These are phyloP conservation scores for Linnemannia exigua DNA, from an alignment of 192 early-diverging fungal species.

Conservation along the genomic window DNA sequence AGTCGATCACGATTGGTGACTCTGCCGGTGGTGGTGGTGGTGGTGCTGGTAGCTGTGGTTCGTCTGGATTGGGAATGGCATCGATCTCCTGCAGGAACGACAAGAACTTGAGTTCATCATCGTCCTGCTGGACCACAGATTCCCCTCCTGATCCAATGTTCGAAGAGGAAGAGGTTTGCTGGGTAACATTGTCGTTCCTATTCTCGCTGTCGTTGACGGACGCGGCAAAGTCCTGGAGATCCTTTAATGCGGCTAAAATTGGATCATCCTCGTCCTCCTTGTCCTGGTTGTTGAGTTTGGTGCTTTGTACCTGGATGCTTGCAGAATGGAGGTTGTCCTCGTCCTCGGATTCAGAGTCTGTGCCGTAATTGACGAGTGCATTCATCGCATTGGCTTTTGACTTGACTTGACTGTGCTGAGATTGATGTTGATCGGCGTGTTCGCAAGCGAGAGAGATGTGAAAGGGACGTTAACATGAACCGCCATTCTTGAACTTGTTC, in stretches of 20 bases:
- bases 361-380: constrained; percentile 34
- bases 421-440: neutral
- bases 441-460: neutral
- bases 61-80: constrained; percentile 22
- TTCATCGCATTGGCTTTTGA: constrained; percentile 21
- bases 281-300: neutral
- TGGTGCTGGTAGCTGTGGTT: constrained; percentile 13
- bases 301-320: neutral
- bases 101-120: constrained; percentile 24
- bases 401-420: neutral
- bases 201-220: neutral
- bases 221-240: constrained; percentile 43
- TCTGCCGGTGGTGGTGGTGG: constrained; percentile 10
- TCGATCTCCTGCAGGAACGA: constrained; percentile 44
- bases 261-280: constrained; percentile 27
- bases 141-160: constrained; percentile 9
- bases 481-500: neutral
- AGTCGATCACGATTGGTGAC: neutral
- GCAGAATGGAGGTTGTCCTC: neutral
- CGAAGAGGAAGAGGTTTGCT: neutral
- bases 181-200: neutral
- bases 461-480: neutral
- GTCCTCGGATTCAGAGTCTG: constrained; percentile 34
- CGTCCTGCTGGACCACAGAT: neutral
- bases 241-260: constrained; percentile 31